Evolutionary conservation across 2,329 filamentous ascomycete species (phyloP), one percentile per base, ranked within the genome.

Genomic region (Aschersonia sp.): DNA sequence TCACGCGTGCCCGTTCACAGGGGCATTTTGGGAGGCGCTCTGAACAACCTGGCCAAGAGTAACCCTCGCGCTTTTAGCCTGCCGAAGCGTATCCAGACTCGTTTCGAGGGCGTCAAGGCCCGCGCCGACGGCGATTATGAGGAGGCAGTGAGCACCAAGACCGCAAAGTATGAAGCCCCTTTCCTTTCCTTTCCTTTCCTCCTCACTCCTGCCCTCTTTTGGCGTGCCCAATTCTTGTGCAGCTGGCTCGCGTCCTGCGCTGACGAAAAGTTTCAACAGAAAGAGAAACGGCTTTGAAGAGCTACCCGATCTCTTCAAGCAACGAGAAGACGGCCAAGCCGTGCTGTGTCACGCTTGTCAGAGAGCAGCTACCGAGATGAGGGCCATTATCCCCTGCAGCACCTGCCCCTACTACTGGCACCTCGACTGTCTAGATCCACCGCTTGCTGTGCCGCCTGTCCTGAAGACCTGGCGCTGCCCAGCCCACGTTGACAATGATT

Each of bases 391-490:
- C 55, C 80, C 84, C 44, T 98, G 91, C 69, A 89, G 89, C 63
- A 78, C 76, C 58, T 98, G 91, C 65, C 73, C 78, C 9, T 74
- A 87, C 35, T 76, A 82, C 59, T 98, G 89, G 85, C 92, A 98
- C 67, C 72, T 95, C 46, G 91, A 97, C 64, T 98, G 92, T 65
- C 70, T 94, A 12, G 82, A 94, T 59, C 86, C 88, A 31, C 89
- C 91, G 35, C 68, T 89, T 59, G 80, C 89, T 35, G 80, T 85
- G 48, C 85, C 88, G 40, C 89, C 89, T 9, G 75, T 80, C 46
- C 72, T 83, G 46, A 80, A 82, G 58, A 84, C 81, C 48, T 98
- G 89, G 87, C 84, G 81, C 64, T 98, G 92, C 60, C 91, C 91
- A 45, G 80, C 85, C 53, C 92, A 98, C 61, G 73, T 84, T 42